Evolutionary conservation across 768 basidiomycete genomes (phyloP).

Genomic region (Russula earlei): DNA sequence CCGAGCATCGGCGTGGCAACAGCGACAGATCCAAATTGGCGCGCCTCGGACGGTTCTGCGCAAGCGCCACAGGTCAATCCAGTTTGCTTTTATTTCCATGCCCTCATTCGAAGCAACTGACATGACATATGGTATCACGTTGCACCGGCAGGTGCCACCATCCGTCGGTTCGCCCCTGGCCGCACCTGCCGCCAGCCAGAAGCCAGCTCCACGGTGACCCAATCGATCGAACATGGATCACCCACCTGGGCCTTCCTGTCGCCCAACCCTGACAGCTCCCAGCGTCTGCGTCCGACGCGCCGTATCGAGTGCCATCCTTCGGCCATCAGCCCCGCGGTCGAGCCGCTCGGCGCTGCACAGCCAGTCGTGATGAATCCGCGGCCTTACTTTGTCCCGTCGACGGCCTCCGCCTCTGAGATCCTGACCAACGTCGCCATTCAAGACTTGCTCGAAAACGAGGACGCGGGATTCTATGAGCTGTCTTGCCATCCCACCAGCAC

Average conservation of each 20-base stretch:
- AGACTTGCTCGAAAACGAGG: not conserved
- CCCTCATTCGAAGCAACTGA: not conserved
- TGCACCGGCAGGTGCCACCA: not conserved
- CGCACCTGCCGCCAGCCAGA: not conserved
- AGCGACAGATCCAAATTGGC: no score
- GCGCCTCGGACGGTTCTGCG: not conserved
- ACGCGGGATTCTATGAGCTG: not conserved
- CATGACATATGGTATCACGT: not conserved
- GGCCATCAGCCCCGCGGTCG: not conserved
- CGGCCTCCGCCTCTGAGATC: slow-evolving; percentile 11
- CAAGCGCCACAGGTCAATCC: not conserved
- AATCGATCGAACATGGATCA: no score
- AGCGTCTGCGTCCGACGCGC: not conserved
- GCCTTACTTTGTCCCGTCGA: slow-evolving; percentile 10
- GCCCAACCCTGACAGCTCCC: not conserved
- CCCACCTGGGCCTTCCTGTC: no score
- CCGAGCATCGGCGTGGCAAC: not conserved
- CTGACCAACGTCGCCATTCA: slow-evolving; percentile 7
- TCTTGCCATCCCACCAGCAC: not conserved
- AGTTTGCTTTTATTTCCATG: not conserved
- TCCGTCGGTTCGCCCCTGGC: not conserved
- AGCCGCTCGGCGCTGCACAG: not conserved
- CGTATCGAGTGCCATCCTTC: not conserved
- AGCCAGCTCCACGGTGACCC: no score
- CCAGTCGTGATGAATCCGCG: not conserved